Percentiles rank a stretch among this genome's conserved stretches.
Conservation (phyloP, 2,329 filamentous ascomycete species). For the Geosmithia putterillii region DNA sequence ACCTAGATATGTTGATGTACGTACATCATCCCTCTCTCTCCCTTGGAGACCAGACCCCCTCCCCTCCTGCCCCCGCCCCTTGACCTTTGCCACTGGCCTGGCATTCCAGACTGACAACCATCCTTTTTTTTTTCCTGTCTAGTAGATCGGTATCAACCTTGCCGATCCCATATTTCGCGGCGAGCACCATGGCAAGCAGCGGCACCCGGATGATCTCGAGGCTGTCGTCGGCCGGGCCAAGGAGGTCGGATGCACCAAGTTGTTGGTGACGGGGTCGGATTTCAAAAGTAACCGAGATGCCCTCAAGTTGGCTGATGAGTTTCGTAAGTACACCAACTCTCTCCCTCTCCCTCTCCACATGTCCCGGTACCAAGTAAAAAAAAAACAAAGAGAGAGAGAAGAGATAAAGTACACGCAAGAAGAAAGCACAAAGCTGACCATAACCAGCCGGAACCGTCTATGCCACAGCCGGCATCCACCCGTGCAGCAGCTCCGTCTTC, state of each 20-base stretch:
- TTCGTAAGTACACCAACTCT: slow-evolving; percentile 42
- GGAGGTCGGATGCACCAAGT: slow-evolving; percentile 70
- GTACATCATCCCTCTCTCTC: slow-evolving; percentile 9
- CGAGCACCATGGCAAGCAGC: slow-evolving; percentile 66
- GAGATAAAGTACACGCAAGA: neutral
- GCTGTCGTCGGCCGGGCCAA: slow-evolving; percentile 69
- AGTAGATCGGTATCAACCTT: slow-evolving; percentile 83
- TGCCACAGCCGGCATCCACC: slow-evolving; percentile 86
- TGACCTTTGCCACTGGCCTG: neutral
- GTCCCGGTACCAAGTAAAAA: neutral
- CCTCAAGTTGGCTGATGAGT: slow-evolving; percentile 57
- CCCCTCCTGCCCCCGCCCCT: neutral
- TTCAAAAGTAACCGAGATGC: slow-evolving; percentile 66
- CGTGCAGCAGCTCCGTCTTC: slow-evolving; percentile 76
- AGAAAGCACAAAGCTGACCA: neutral
- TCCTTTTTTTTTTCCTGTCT: slow-evolving; percentile 2
- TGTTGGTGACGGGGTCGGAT: slow-evolving; percentile 90
- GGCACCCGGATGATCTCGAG: slow-evolving; percentile 60
- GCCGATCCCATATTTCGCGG: slow-evolving; percentile 86
- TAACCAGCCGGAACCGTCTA: slow-evolving; percentile 64
- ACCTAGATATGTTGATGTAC: slow-evolving; percentile 52
- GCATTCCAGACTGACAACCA: neutral
- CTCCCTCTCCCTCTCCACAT: no score
- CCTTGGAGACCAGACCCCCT: neutral
- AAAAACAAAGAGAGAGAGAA: neutral